Evolutionary conservation across 352 stramenopile species (phyloP).

Genomic region (Phytophthora aleatoria): DNA sequence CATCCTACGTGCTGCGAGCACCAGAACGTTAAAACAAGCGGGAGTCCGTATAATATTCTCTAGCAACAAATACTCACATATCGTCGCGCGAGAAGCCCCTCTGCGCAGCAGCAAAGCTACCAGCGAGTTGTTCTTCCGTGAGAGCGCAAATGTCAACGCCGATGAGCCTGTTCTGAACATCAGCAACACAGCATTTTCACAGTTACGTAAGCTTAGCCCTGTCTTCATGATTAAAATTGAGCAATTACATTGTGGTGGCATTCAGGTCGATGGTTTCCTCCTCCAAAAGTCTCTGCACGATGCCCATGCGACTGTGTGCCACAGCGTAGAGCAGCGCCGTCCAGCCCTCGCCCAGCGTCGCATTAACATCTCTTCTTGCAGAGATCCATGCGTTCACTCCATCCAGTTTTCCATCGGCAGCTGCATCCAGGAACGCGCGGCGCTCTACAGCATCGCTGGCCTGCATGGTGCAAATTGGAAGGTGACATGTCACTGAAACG

Average conservation of each 20-base stretch:
- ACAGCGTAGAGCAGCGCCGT: slow-evolving; percentile 75
- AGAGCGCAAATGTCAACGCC: slow-evolving; percentile 59
- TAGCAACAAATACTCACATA: slow-evolving; percentile 23
- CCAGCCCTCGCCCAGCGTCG: slow-evolving; percentile 62
- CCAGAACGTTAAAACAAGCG: background rate
- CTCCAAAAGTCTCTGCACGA: slow-evolving; percentile 49
- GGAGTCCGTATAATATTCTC: background rate
- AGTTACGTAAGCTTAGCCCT: background rate
- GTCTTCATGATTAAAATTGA: background rate
- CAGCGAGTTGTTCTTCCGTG: slow-evolving; percentile 49
- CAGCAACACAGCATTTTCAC: background rate
- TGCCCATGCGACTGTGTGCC: slow-evolving; percentile 44
- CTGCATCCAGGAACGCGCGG: slow-evolving; percentile 56
- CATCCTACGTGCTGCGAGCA: slow-evolving; percentile 27
- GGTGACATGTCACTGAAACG: background rate
- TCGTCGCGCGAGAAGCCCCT: slow-evolving; percentile 61
- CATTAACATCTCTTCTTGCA: slow-evolving; percentile 52
- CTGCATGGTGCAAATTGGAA: background rate
- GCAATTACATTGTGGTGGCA: slow-evolving; percentile 54
- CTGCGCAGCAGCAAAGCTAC: slow-evolving; percentile 44
- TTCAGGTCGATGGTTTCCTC: slow-evolving; percentile 56
- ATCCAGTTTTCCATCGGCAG: slow-evolving; percentile 42
- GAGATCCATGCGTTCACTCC: slow-evolving; percentile 49
- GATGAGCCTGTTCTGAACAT: slow-evolving; percentile 51
- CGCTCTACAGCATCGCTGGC: background rate